Percentiles rank a stretch among this genome's conserved stretches.
These are phyloP conservation scores for Marchantia polymorpha DNA, from an alignment of 225 moss, liverwort and hornwort species.

Conservation along the genomic window DNA sequence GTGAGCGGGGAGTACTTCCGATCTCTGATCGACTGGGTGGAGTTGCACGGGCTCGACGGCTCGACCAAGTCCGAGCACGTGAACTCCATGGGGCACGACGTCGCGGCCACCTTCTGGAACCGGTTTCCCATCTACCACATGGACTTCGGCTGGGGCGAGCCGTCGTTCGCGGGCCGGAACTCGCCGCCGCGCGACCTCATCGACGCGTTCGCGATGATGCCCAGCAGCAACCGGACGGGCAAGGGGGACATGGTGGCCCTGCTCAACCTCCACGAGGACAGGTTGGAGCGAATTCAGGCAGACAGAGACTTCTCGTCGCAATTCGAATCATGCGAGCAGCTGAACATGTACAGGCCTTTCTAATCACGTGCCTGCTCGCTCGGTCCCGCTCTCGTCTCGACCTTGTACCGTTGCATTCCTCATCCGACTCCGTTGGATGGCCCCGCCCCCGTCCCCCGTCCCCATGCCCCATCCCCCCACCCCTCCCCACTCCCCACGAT, in stretches of 20 bases:
- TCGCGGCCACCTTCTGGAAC: slow-evolving; percentile 26
- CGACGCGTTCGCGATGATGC: slow-evolving; percentile 26
- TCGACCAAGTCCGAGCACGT: slow-evolving; percentile 17
- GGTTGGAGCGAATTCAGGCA: slow-evolving; percentile 3
- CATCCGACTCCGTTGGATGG: neutral
- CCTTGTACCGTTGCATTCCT: slow-evolving; percentile 1
- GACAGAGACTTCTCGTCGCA: neutral
- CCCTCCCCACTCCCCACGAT: too few species aligned
- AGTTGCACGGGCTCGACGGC: neutral
- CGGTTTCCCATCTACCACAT: slow-evolving; percentile 17
- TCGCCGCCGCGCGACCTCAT: slow-evolving; percentile 19
- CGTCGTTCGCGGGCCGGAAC: slow-evolving; percentile 17
- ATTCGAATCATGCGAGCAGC: neutral
- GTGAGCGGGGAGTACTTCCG: slow-evolving; percentile 20
- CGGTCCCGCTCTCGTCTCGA: neutral
- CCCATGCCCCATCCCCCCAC: too few species aligned
- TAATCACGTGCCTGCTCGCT: slow-evolving; percentile 3
- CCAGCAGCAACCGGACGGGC: neutral
- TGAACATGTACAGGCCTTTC: neutral
- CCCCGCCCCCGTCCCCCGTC: neutral
- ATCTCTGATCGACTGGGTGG: slow-evolving; percentile 35
- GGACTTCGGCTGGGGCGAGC: slow-evolving; percentile 29
- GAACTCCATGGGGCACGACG: slow-evolving; percentile 19
- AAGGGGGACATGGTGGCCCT: slow-evolving; percentile 6
- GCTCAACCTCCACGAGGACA: slow-evolving; percentile 13